Evolutionary conservation across 164 flowering plant species (phyloP).

Genomic region (Taxillus chinensis): DNA sequence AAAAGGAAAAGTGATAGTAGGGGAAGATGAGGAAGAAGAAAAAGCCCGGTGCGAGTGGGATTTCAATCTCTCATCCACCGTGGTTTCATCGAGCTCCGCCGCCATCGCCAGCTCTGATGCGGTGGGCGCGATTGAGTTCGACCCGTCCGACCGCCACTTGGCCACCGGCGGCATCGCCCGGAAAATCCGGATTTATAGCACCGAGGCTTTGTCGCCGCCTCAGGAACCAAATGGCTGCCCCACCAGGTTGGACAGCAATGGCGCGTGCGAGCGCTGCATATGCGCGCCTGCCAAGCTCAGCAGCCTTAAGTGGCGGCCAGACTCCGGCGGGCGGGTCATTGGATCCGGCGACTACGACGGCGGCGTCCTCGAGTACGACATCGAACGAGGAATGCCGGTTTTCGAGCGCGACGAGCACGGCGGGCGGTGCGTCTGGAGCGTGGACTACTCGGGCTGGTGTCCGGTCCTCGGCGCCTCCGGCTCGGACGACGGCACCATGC

Average conservation of each 20-base stretch:
- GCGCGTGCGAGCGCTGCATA: conserved; percentile 37
- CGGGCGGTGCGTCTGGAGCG: conserved; percentile 65
- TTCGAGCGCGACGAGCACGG: conserved; percentile 79
- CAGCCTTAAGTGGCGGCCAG: conserved; percentile 59
- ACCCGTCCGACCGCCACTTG: conserved; percentile 34
- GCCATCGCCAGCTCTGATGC: conserved; percentile 31
- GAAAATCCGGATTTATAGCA: conserved; percentile 45
- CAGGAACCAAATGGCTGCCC: neutral
- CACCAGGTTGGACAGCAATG: conserved; percentile 21
- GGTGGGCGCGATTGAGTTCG: conserved; percentile 53
- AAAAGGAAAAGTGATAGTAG: neutral
- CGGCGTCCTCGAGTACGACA: conserved; percentile 59
- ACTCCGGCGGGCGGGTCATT: conserved; percentile 27
- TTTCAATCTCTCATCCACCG: conserved; percentile 33
- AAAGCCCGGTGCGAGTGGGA: conserved; percentile 48
- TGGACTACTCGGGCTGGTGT: conserved; percentile 41
- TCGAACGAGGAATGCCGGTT: conserved; percentile 36
- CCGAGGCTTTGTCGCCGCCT: conserved; percentile 12
- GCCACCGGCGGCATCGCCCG: conserved; percentile 71
- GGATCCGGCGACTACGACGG: conserved; percentile 77
- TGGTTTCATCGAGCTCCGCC: conserved; percentile 24
- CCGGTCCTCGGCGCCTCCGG: conserved; percentile 57
- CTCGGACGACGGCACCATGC: conserved; percentile 66
- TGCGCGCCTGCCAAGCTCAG: conserved; percentile 73
- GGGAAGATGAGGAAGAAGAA: conserved; percentile 17